Conservation (phyloP, 345 rosid genomes). For the Brassica cretica region DNA sequence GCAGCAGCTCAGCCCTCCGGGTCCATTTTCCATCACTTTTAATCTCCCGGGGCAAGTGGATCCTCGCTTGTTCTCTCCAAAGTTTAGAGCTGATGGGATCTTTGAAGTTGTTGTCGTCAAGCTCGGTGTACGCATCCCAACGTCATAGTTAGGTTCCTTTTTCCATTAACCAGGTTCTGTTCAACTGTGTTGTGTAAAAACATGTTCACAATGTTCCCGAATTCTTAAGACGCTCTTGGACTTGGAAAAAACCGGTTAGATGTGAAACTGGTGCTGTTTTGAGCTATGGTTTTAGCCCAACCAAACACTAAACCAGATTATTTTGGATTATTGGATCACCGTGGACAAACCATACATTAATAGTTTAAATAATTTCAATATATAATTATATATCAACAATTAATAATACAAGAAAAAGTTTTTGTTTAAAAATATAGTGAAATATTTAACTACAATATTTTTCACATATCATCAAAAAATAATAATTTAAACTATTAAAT, state of each 20-base stretch:
- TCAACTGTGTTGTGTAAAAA: not conserved
- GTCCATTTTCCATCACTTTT: slow-evolving; percentile 63
- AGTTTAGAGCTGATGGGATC: slow-evolving; percentile 56
- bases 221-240: not conserved
- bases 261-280: not conserved
- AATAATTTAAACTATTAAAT: no score
- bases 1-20: slow-evolving; percentile 53
- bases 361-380: no score
- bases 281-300: not conserved
- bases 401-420: no score
- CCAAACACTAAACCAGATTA: no score
- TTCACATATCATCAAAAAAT: no score
- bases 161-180: not conserved
- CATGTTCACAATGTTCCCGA: slow-evolving; percentile 10
- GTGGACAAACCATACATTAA: no score
- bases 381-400: no score
- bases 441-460: no score
- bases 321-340: no score
- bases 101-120: slow-evolving; percentile 69
- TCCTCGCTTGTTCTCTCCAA: slow-evolving; percentile 55
- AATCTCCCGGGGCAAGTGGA: slow-evolving; percentile 81
- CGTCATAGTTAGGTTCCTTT: slow-evolving; percentile 5
- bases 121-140: slow-evolving; percentile 20
- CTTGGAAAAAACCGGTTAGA: not conserved
- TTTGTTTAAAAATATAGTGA: no score